Evolutionary conservation across 768 basidiomycete genomes (phyloP), one percentile per base, ranked within the genome.

Genomic region (Mycena sanguinolenta): DNA sequence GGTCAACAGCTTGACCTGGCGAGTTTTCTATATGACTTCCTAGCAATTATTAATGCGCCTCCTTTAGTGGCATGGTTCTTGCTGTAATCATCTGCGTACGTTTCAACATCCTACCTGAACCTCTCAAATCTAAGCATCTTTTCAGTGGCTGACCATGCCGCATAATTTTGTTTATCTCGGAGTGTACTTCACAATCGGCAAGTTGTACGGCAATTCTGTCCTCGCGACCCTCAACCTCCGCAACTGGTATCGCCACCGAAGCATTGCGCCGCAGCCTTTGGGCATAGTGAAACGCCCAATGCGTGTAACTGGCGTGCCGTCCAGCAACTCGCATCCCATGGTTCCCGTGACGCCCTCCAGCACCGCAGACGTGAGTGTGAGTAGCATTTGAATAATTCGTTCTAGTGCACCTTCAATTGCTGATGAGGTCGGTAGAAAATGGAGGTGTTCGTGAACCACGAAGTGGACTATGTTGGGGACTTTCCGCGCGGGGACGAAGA

Each of bases 231-330:
- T 72, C n/a, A 72, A 72, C 49, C 63, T 72, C 9, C 67, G 71
- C 3, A 69, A 72, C 34, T 72, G 71, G 71, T 72, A 69, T 58
- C 71, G 71, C 10, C 71, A 72, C 36, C 71, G 63, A 59, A 59
- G 67, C 25, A 52, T 67, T 16, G 50, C 44, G 70, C 34, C 65
- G 25, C 70, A 54, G 19, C 60, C 70, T 27, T 13, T 63, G 7
- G 65, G 70, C 14, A 58, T 72, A 8, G 36, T 67, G 57, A 63
- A 67, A n/a, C 65, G 57, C 25, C 36, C 59, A 23, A 38, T 13
- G 28, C 32, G 30, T n/a, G 54, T 34, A 27, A 32, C 19, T 27
- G 34, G 23, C 21, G 59, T 6, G 16, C 32, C 4, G 32, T 27
- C 44, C 44, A 50, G 7, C 59, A 30, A 60, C 17, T 16, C 34